Evolutionary conservation across 2,329 filamentous ascomycete genomes (phyloP).

Genomic region (Colletotrichum trifolii): DNA sequence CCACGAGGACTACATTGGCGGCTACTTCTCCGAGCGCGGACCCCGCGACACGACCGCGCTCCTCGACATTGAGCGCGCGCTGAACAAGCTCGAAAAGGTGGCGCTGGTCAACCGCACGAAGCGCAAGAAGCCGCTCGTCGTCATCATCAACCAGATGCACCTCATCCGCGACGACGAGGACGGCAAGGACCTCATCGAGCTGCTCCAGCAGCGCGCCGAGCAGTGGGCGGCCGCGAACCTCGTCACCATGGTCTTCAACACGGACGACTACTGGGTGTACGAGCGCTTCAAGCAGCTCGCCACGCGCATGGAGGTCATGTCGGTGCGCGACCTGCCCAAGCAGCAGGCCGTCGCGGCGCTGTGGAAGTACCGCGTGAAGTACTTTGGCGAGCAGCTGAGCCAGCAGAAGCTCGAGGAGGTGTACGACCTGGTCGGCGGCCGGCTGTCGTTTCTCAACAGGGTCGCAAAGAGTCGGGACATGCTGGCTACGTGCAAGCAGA

Average conservation of each 20-base stretch:
- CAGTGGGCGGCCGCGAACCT: conserved; percentile 95
- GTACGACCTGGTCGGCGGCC: conserved; percentile 87
- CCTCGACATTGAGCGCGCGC: conserved; percentile 93
- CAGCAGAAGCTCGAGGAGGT: conserved; percentile 75
- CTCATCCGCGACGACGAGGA: conserved; percentile 91
- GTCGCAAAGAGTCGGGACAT: conserved; percentile 90
- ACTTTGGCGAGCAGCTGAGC: conserved; percentile 72
- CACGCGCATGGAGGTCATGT: conserved; percentile 93
- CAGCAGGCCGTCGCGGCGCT: conserved; percentile 80
- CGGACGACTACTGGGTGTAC: conserved; percentile 98
- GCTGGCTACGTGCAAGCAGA: conserved; percentile 80
- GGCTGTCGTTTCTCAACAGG: conserved; percentile 86
- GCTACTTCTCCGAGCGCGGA: conserved; percentile 92
- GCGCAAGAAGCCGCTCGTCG: conserved; percentile 77
- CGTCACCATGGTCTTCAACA: conserved; percentile 93
- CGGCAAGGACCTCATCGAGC: conserved; percentile 91
- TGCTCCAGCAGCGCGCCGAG: conserved; percentile 94
- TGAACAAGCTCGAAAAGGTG: conserved; percentile 98
- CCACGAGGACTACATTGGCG: conserved; percentile 97
- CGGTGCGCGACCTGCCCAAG: conserved; percentile 86
- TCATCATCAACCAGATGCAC: conserved; percentile 96
- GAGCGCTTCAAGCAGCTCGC: conserved; percentile 92
- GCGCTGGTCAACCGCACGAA: conserved; percentile 76
- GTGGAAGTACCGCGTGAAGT: conserved; percentile 81
- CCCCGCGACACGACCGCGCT: conserved; percentile 92